Evolutionary conservation across 2,329 filamentous ascomycete genomes (phyloP).

Genomic region (Diplodia corticola): DNA sequence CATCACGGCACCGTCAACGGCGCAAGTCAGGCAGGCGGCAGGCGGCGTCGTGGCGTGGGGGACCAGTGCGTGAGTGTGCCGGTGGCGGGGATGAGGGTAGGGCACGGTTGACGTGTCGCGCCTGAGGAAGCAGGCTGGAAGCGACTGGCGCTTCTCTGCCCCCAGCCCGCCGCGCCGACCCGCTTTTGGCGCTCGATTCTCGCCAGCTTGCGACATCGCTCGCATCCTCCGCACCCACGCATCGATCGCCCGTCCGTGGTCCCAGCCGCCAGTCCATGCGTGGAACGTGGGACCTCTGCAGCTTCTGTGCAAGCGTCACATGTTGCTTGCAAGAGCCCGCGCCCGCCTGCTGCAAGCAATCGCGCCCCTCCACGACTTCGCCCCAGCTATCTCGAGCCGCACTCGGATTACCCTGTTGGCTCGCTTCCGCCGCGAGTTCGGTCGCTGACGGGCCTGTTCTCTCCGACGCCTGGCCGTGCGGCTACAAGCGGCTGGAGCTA

Average conservation of each 20-base stretch:
- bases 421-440: not conserved
- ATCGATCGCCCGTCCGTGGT: not conserved
- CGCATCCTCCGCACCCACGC: slow-evolving; percentile 12
- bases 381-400: not conserved
- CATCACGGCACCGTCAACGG: not conserved
- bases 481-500: not conserved
- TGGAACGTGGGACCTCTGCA: not conserved
- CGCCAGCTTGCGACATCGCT: slow-evolving; percentile 6
- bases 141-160: too few species aligned
- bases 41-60: too few species aligned
- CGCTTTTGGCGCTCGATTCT: not conserved
- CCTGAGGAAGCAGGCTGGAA: not conserved
- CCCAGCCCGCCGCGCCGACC: not conserved
- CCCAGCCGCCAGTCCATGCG: not conserved
- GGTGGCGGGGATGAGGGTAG: not conserved
- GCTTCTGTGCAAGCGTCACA: not conserved
- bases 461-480: not conserved
- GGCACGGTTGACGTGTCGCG: slow-evolving; percentile 10
- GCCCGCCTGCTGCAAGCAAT: not conserved
- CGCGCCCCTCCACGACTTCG: not conserved
- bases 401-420: not conserved
- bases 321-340: not conserved
- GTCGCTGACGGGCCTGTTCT: not conserved
- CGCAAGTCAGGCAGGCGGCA: not conserved
- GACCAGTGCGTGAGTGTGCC: too few species aligned